Evolutionary conservation across 441 rosid genomes (phyloP), one percentile per base, ranked within the genome.

Genomic region (Hura crepitans): DNA sequence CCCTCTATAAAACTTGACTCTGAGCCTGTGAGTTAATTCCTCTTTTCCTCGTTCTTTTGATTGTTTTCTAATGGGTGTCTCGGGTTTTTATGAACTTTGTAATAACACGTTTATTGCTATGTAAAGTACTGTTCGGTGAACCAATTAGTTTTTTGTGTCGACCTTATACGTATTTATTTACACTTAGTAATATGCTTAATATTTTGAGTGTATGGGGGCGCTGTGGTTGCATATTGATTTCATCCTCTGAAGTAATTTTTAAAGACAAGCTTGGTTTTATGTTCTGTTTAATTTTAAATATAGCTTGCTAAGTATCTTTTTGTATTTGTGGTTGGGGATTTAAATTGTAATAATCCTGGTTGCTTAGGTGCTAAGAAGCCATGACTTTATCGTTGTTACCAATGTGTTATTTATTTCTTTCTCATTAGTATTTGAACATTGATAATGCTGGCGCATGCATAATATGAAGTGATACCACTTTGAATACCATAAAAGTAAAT

Each of bases 1-100:
- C 93, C 97, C 27, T 90, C 97, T 62, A 77, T 89, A 66, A 85
- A 88, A 76, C 85, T 89, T 57, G 97, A 95, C 75, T 81, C 97
- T 51, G 99, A 92, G 74, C 88, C 98, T 47, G 98, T 95, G 73
- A 85, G 97, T 83, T 74, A 25, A 33, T 37, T 42, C 17, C n/a
- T 46, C 12, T 46, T 18, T 8, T 37, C 15, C 0, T 6, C 6
- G 6, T 33, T 33, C 6, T 33, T 33, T 33, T 6, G n/a, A n/a
- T n/a, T n/a, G n/a, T 12, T 49, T 58, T n/a, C n/a, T 23, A 4
- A 14, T 30, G 46, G 27, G 27, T 66, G 23, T 10, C 50, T 20
- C 1, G 62, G 53, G 59, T 23, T 39, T 49, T 76, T 76, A 6
- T 18, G 27, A 53, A 51, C 0, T 66, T 6, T 33, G 18, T 43